Percentiles rank a stretch among this genome's conserved stretches.
Conservation (phyloP, 495 filamentous ascomycete genomes). For the Talaromyces liani region DNA sequence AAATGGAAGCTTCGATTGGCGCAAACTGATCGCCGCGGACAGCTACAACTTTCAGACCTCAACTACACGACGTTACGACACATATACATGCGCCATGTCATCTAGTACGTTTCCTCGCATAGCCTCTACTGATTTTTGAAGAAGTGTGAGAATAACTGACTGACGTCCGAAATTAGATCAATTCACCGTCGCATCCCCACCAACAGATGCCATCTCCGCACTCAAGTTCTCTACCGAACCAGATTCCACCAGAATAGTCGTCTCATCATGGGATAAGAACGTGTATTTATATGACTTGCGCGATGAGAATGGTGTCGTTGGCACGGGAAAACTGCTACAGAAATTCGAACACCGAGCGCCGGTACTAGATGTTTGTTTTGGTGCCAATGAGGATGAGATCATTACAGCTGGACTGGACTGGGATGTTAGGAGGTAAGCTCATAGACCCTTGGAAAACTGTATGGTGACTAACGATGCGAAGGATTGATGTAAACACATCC, state of each 20-base stretch:
- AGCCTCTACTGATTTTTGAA: neutral
- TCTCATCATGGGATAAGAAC: conserved; percentile 91
- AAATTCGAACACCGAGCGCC: conserved; percentile 80
- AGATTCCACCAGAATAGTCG: conserved; percentile 60
- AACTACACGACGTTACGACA: neutral
- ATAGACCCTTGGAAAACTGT: neutral
- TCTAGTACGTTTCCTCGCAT: conserved; percentile 3
- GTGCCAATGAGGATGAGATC: conserved; percentile 66
- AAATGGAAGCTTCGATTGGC: conserved; percentile 22
- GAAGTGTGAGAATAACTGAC: neutral
- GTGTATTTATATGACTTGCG: conserved; percentile 83
- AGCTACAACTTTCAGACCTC: neutral
- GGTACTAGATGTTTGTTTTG: conserved; percentile 87
- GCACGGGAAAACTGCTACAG: conserved; percentile 54
- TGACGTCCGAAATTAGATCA: conserved; percentile 22
- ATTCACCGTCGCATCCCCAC: conserved; percentile 50
- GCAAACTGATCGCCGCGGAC: conserved; percentile 13
- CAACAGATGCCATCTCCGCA: conserved; percentile 82
- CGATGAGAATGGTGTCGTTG: conserved; percentile 46
- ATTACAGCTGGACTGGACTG: conserved; percentile 81
- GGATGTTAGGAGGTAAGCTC: conserved; percentile 63
- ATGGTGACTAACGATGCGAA: conserved; percentile 21
- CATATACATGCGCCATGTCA: conserved; percentile 4
- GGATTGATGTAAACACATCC: conserved; percentile 65
- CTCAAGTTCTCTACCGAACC: conserved; percentile 73